Evolutionary conservation across 805 yeast species (phyloP), one percentile per base, ranked within the genome.

Genomic region (Kodamaea sagamina): DNA sequence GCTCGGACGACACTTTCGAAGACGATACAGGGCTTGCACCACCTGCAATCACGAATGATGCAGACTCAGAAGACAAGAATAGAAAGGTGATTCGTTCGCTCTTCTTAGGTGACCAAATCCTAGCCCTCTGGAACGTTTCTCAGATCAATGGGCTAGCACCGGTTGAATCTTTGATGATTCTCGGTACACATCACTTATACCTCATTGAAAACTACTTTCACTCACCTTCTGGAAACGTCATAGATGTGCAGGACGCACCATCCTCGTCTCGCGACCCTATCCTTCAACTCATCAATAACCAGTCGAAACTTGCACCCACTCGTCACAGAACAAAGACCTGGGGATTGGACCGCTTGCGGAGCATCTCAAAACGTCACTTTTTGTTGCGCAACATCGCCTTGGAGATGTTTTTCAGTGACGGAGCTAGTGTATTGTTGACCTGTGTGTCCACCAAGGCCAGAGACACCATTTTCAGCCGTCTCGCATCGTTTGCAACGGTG

Each of bases 341-440:
- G 93, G 72, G 77, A 17, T 52, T 85, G 15, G 69, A 69, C 4
- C 77, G 77, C 34, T 55, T 89, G 13, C 76, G 80, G 0, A 80
- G 84, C 3, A 78, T 84, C 9, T 80, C 89, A 2, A 86, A 85
- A 49, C 65, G 95, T 40, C 88, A 84, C 28, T 89, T 88, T 53
- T 60, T 89, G 13, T 66, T 89, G 11, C 67, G 96, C 43, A 95
- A 88, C 61, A 86, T 85, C 35, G 96, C 93, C 0, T 57, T 88
- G 26, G 96, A 89, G 55, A 62, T 88, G 54, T 82, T 86, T 48
- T 86, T 87, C 58, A 74, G 75, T 18, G 81, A 84, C 59, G 95
- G 93, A 0, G 77, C 82, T 1, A 84, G 87, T 48, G 72, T 81
- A 29, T 65, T 89, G 46, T 67, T 89, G 6, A 85, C 92, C 0